phyloP scores from a whole-genome alignment of 2,329 filamentous ascomycete species.

The Talaromyces verruculosus region DNA sequence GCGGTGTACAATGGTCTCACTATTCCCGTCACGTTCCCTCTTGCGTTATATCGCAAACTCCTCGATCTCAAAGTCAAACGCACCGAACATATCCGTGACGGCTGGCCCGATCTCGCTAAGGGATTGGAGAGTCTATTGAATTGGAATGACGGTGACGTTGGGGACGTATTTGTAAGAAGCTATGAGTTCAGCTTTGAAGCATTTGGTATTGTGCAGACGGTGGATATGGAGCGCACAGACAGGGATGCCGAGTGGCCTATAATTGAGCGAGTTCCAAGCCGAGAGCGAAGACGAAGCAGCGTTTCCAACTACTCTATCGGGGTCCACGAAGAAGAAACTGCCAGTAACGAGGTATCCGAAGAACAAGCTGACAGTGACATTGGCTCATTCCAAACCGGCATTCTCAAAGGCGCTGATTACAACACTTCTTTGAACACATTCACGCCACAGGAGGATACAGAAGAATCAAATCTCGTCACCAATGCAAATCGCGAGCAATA shows the following conservation, averaged over 20 bases:
- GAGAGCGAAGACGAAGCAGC: slow-evolving; percentile 18
- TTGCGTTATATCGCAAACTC: slow-evolving; percentile 78
- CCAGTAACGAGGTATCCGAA: not conserved
- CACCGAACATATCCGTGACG: slow-evolving; percentile 76
- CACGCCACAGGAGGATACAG: slow-evolving; percentile 34
- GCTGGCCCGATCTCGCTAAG: slow-evolving; percentile 78
- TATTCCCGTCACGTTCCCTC: slow-evolving; percentile 83
- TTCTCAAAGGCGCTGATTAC: slow-evolving; percentile 30
- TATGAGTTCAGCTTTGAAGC: slow-evolving; percentile 77
- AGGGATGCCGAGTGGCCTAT: slow-evolving; percentile 40
- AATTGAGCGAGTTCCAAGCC: slow-evolving; percentile 10
- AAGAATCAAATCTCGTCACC: slow-evolving; percentile 72
- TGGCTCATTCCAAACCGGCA: slow-evolving; percentile 23
- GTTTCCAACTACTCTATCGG: slow-evolving; percentile 15
- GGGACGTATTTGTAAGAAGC: slow-evolving; percentile 77
- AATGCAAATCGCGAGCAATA: slow-evolving; percentile 75
- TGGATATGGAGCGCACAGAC: slow-evolving; percentile 54
- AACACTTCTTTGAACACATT: slow-evolving; percentile 29
- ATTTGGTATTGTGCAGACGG: slow-evolving; percentile 54
- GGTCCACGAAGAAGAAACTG: not conserved
- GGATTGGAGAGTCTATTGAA: slow-evolving; percentile 71
- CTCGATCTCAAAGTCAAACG: slow-evolving; percentile 67
- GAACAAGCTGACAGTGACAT: not conserved
- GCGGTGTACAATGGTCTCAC: slow-evolving; percentile 93
- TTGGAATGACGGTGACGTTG: slow-evolving; percentile 78